Conservation (phyloP, 2,329 filamentous ascomycete species). For the Paecilomyces sp. region DNA sequence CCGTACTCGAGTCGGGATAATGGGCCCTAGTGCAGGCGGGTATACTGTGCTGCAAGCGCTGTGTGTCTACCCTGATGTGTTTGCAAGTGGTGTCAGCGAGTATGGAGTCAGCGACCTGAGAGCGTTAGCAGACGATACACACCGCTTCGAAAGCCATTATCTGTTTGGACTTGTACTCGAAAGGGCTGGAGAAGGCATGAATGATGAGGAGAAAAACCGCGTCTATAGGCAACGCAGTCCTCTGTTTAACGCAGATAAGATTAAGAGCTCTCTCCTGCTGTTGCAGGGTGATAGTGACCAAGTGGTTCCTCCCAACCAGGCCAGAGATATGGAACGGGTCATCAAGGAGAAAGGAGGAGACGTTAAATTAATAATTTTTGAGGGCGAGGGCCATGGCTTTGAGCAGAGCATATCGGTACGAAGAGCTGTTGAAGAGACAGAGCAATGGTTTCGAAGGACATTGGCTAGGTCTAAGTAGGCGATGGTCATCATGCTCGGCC, state of each 20-base stretch:
- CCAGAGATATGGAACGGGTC: conserved; percentile 40
- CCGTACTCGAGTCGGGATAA: conserved; percentile 38
- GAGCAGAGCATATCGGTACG: background rate
- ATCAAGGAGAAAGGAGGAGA: background rate
- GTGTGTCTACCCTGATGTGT: conserved; percentile 39
- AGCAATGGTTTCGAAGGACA: background rate
- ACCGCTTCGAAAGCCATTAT: conserved; percentile 53
- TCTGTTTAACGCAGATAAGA: conserved; percentile 41
- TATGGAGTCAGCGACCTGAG: conserved; percentile 49
- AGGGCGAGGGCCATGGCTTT: background rate
- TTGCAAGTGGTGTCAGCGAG: conserved; percentile 44
- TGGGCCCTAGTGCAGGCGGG: conserved; percentile 47
- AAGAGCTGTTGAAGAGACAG: background rate
- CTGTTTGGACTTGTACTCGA: conserved; percentile 38
- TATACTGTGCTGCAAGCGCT: conserved; percentile 48
- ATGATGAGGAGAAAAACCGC: conserved; percentile 31
- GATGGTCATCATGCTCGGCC: background rate
- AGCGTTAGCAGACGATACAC: conserved; percentile 40
- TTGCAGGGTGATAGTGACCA: conserved; percentile 50
- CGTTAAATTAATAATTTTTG: background rate
- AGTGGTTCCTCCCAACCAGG: conserved; percentile 54
- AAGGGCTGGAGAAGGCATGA: conserved; percentile 21
- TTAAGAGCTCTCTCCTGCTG: conserved; percentile 47
- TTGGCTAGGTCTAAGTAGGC: background rate
- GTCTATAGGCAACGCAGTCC: conserved; percentile 45